Base-by-base conservation (phyloP, 2,329 filamentous ascomycete genomes). In the Ilyonectria sp. region DNA sequence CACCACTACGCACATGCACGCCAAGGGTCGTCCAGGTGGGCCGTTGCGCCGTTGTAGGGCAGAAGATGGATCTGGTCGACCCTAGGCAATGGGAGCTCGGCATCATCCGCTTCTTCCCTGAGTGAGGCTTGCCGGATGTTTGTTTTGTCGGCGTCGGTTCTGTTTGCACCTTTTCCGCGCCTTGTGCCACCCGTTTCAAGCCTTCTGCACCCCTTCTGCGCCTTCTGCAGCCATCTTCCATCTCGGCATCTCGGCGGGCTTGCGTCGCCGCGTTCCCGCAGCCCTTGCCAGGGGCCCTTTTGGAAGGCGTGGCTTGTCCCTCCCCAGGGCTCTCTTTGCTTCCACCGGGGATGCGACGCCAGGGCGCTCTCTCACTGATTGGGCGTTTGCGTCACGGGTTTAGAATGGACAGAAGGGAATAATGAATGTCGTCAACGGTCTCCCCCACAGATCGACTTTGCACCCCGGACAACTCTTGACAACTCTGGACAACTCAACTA, bases 231-330 rank as follows among this genome's bases (percentile, higher is more conserved):
- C 21, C 23, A 49, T 49, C 46, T 49, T 52, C 26, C 49, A 31
- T 52, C 49, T 52, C 49, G 26, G 29, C n/a, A 52, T 35, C 29
- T 52, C 26, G 49, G 49, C 49, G 49, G 49, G 26, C 49, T n/a
- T 52, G 49, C 49, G 4, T 52, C 26, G 17, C 21, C 21, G 21
- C 35, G 13, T 37, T 37, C 35, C 35, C 35, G 35, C 35, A 26
- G 26, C 26, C 26, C 26, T 26, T 26, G 4, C 26, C 26, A 5
- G 26, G 26, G 26, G 26, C 4, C 26, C 26, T 26, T 26, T 26
- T 26, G 26, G 26, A 26, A 26, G 26, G 26, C 26, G 26, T 26
- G 5, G 26, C 11, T 40, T 13, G 37, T 40, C 37, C 17, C 10
- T 15, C 13, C 17, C 37, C 37, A 40, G 15, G 37, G 10, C 37